phyloP scores from a whole-genome alignment of 2,329 filamentous ascomycete genomes.

The Aureobasidium sp. region DNA sequence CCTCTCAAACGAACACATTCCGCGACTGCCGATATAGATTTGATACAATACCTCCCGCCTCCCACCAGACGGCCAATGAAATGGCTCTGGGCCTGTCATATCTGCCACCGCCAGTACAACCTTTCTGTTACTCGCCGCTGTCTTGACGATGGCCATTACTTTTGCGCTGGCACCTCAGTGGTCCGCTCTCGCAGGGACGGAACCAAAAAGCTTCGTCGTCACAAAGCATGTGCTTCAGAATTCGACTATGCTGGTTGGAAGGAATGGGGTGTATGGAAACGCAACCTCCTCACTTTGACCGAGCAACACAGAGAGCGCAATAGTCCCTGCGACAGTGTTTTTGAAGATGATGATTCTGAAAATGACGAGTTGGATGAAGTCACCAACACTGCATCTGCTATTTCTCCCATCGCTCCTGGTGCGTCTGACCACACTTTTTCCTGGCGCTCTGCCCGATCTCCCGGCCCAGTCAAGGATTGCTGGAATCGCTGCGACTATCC shows the following conservation, averaged over 20 bases:
- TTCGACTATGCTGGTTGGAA: slow-evolving; percentile 51
- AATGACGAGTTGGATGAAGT: neutral
- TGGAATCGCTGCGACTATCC: slow-evolving; percentile 42
- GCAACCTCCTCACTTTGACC: slow-evolving; percentile 23
- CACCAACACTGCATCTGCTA: neutral
- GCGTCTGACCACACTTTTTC: neutral
- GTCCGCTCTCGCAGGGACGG: slow-evolving; percentile 28
- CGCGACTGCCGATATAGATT: slow-evolving; percentile 16
- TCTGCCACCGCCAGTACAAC: slow-evolving; percentile 42
- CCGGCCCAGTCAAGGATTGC: slow-evolving; percentile 31
- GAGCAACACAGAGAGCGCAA: slow-evolving; percentile 15
- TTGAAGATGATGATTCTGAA: slow-evolving; percentile 16
- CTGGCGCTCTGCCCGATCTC: neutral
- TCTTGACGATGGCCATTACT: slow-evolving; percentile 48
- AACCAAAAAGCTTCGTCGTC: slow-evolving; percentile 26
- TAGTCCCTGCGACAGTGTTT: slow-evolving; percentile 5
- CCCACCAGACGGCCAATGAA: slow-evolving; percentile 30
- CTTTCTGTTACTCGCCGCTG: slow-evolving; percentile 47
- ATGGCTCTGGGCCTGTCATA: slow-evolving; percentile 51
- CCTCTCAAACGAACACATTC: slow-evolving; percentile 20
- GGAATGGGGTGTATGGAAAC: slow-evolving; percentile 39
- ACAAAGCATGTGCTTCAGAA: slow-evolving; percentile 41
- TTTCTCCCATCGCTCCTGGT: neutral
- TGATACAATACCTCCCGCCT: slow-evolving; percentile 19
- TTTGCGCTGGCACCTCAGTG: slow-evolving; percentile 42